phyloP scores from a whole-genome alignment of 2,329 filamentous ascomycete species.

The Alternaria panax region DNA sequence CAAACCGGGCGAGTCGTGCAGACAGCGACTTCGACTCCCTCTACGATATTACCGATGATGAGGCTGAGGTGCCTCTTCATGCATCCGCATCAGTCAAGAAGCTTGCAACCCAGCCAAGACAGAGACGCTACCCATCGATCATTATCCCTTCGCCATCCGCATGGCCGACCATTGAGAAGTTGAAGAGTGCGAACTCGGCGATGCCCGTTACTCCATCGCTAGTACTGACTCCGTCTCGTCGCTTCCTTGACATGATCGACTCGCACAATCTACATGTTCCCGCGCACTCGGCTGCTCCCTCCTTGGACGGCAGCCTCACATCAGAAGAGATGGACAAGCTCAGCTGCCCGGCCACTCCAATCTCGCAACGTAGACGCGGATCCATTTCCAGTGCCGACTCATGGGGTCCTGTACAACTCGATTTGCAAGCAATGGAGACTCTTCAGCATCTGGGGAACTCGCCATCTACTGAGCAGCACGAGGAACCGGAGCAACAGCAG shows the following conservation, averaged over 20 bases:
- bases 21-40: slow-evolving; percentile 83
- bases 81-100: slow-evolving; percentile 61
- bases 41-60: slow-evolving; percentile 84
- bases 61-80: slow-evolving; percentile 64
- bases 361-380: slow-evolving; percentile 54
- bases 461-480: slow-evolving; percentile 29
- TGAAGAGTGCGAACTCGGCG: slow-evolving; percentile 65
- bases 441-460: slow-evolving; percentile 71
- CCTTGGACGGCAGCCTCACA: slow-evolving; percentile 84
- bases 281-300: slow-evolving; percentile 80
- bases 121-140: slow-evolving; percentile 64
- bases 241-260: slow-evolving; percentile 74
- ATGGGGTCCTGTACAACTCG: slow-evolving; percentile 71
- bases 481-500: slow-evolving; percentile 29
- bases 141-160: slow-evolving; percentile 65
- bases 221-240: slow-evolving; percentile 77
- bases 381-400: slow-evolving; percentile 61
- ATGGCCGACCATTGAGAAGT: slow-evolving; percentile 64
- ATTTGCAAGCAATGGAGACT: slow-evolving; percentile 80
- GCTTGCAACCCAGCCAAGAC: slow-evolving; percentile 41
- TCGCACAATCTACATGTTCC: slow-evolving; percentile 68
- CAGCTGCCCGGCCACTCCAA: slow-evolving; percentile 85
- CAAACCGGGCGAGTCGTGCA: slow-evolving; percentile 70
- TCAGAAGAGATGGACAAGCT: slow-evolving; percentile 86
- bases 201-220: slow-evolving; percentile 52